Base-by-base conservation (phyloP, 2,329 filamentous ascomycete species). In the Berkeleyomyces basicola region DNA sequence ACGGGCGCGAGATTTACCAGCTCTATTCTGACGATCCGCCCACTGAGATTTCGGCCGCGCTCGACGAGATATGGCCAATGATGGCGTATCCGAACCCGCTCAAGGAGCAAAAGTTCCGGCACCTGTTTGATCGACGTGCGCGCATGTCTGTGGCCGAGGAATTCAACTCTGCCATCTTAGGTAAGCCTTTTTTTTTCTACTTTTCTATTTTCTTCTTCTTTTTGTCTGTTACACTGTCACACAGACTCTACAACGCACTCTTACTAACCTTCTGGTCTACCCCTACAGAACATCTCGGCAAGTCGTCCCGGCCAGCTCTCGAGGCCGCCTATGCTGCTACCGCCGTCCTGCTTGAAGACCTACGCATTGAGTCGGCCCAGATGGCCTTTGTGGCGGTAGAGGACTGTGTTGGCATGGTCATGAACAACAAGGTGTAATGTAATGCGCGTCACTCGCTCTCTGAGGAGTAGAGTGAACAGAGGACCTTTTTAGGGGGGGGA, bases 261-360 rank as follows among this genome's bases (percentile, higher is more conserved):
- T 36, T 44, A n/a, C 11, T 36, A 59, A 9, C 11, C n/a, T 47
- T 11, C 36, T 60, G 14, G 62, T 69, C 70, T 68, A 71, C 61
- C 23, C 10, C 44, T 4, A 46, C 60, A 96, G 92, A 90, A 49
- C 95, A 89, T 0, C 79, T 96, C 2, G 93, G 93, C 59, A 95
- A 95, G 74, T 92, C 90, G 0, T 90, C 89, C 2, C 84, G 86
- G 3, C 88, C 93, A 1, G 88, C 90, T 0, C 74, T 99, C 39
- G 92, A 97, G 72, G 86, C 84, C 65, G 72, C 96, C 4, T 90
- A 88, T 70, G 87, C 91, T 65, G 90, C 96, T 74, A 95, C 90
- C 0, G 87, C 85, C 66, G 88, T 89, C 0, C 77, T 97, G 11
- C 80, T 97, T n/a, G 86, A 90, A 64, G 87, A 92, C 63, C 78